Conservation (phyloP, 306 rosid genomes). For the Vachellia collinsii region DNA sequence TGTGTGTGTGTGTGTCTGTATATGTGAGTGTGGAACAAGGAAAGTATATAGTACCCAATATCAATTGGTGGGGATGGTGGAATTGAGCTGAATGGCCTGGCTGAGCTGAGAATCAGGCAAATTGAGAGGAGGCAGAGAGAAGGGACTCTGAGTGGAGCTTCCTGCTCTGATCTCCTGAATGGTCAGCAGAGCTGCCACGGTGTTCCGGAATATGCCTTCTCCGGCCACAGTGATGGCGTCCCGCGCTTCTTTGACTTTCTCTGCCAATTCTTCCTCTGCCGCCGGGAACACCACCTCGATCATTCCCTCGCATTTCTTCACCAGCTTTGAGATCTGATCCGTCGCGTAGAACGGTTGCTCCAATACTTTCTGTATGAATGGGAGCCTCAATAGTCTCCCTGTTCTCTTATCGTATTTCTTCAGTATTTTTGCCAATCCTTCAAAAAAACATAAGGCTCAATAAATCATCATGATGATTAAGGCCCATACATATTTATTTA, state of each 20-base stretch:
- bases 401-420: constrained; percentile 94
- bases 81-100: constrained; percentile 59
- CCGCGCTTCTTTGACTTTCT: constrained; percentile 44
- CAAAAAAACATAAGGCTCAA: neutral
- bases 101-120: constrained; percentile 69
- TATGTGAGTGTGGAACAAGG: neutral
- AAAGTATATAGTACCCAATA: neutral
- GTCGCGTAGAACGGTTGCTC: constrained; percentile 87
- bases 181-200: constrained; percentile 75
- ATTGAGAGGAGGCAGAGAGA: constrained; percentile 86
- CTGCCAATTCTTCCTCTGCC: constrained; percentile 44
- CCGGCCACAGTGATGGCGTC: constrained; percentile 54
- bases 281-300: constrained; percentile 76
- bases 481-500: neutral
- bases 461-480: neutral
- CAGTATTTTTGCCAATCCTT: constrained; percentile 86
- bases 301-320: constrained; percentile 76
- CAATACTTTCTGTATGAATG: constrained; percentile 76
- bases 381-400: constrained; percentile 66
- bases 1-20: no score
- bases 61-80: constrained; percentile 58
- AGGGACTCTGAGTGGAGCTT: constrained; percentile 77
- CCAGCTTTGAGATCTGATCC: constrained; percentile 74
- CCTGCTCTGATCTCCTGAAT: constrained; percentile 83
- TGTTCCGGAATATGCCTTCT: constrained; percentile 83